These are phyloP conservation scores for Punctularia strigosozonata DNA, from an alignment of 768 basidiomycete genomes.

Conservation along the genomic window DNA sequence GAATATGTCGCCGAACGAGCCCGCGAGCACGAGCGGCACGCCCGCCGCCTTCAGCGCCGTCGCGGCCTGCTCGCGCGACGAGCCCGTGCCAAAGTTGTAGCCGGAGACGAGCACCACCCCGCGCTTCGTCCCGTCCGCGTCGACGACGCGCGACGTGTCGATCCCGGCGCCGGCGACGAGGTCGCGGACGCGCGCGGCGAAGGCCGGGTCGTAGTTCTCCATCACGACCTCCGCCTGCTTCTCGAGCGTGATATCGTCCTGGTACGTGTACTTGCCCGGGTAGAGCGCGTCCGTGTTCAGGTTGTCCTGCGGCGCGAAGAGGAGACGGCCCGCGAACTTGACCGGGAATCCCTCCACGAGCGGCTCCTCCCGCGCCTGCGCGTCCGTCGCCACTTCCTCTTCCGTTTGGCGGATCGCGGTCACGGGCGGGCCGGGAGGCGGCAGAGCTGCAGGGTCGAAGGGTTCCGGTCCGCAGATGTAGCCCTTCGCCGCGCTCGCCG, in stretches of 20 bases:
- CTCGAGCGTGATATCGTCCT: slow-evolving; percentile 94
- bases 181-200: slow-evolving; percentile 58
- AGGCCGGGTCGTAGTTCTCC: slow-evolving; percentile 96
- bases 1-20: slow-evolving; percentile 98
- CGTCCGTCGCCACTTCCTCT: slow-evolving; percentile 16
- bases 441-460: slow-evolving; percentile 40
- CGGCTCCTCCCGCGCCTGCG: slow-evolving; percentile 43
- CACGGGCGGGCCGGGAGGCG: slow-evolving; percentile 27
- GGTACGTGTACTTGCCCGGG: slow-evolving; percentile 98
- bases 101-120: slow-evolving; percentile 84
- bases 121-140: slow-evolving; percentile 22
- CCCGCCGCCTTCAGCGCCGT: slow-evolving; percentile 94
- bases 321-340: slow-evolving; percentile 69
- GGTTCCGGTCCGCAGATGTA: slow-evolving; percentile 78
- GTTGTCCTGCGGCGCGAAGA: slow-evolving; percentile 95
- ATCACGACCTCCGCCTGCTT: slow-evolving; percentile 94
- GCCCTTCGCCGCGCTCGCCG: slow-evolving; percentile 88
- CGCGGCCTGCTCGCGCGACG: slow-evolving; percentile 96
- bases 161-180: slow-evolving; percentile 22
- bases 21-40: slow-evolving; percentile 87
- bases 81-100: slow-evolving; percentile 98
- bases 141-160: slow-evolving; percentile 7
- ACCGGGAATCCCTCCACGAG: slow-evolving; percentile 77
- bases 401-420: slow-evolving; percentile 11
- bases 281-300: slow-evolving; percentile 98